phyloP scores from a whole-genome alignment of 2,329 filamentous ascomycete genomes.

The Ophiostoma angusticollis region DNA sequence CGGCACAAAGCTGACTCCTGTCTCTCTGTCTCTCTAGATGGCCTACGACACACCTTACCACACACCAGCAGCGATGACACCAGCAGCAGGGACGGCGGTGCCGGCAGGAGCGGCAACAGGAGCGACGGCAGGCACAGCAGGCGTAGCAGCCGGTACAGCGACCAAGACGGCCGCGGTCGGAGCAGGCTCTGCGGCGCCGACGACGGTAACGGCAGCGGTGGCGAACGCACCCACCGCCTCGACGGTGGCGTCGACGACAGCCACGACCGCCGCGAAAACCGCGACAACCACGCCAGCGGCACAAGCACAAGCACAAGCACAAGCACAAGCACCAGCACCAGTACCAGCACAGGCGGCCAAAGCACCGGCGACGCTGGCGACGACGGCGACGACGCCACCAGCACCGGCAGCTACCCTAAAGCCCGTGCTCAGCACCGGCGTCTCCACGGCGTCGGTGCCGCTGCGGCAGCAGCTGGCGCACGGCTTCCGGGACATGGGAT shows the following conservation, averaged over 20 bases:
- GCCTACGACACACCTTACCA: constrained; percentile 89
- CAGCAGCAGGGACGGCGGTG: constrained; percentile 8
- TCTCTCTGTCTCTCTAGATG: constrained; percentile 48
- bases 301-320: not conserved
- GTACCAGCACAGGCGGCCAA: not conserved
- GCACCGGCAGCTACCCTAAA: constrained; percentile 14
- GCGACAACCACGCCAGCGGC: not conserved
- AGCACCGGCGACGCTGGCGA: not conserved
- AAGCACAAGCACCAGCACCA: constrained; percentile 1
- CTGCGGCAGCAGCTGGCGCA: constrained; percentile 68
- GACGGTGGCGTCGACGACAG: not conserved
- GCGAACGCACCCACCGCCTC: constrained; percentile 1
- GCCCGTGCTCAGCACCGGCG: constrained; percentile 9
- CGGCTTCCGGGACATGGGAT: constrained; percentile 93
- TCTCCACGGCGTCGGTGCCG: constrained; percentile 50
- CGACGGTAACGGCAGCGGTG: constrained; percentile 2
- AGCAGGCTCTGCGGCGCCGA: not conserved
- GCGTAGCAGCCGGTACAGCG: not conserved
- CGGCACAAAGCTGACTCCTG: not conserved
- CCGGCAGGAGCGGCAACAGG: not conserved
- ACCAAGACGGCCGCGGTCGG: constrained; percentile 1
- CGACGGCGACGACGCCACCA: constrained; percentile 19
- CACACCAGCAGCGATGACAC: constrained; percentile 20
- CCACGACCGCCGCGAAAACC: not conserved
- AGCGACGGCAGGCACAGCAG: not conserved